Evolutionary conservation across 208 protist species (phyloP).

Genomic region (Leishmania turanica): DNA sequence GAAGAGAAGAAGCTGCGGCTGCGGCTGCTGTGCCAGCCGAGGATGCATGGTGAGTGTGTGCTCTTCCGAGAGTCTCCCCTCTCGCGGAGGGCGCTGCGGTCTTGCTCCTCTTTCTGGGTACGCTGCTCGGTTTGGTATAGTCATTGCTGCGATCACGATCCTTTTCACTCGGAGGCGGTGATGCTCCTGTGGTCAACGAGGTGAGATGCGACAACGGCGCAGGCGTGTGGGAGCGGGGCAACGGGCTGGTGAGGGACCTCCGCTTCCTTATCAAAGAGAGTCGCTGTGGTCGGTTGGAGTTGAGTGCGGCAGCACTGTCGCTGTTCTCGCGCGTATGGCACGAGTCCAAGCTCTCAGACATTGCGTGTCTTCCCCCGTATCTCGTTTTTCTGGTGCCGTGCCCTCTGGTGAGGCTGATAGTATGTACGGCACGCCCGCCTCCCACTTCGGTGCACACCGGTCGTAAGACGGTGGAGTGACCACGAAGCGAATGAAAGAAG

Average conservation of each 20-base stretch:
- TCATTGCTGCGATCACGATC: neutral
- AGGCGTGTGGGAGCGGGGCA: neutral
- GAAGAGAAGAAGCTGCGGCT: neutral
- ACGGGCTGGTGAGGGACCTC: no score
- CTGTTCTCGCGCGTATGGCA: conserved; percentile 5
- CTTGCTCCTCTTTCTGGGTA: no score
- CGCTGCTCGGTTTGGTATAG: neutral
- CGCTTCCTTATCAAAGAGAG: neutral
- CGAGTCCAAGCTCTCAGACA: conserved; percentile 2
- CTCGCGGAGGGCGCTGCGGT: neutral
- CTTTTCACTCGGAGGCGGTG: no score
- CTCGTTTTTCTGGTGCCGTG: neutral
- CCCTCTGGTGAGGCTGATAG: neutral
- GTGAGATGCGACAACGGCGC: neutral
- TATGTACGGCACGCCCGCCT: neutral
- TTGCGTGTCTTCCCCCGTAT: neutral
- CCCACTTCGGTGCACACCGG: neutral
- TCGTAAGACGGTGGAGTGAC: no score
- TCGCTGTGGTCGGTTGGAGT: conserved; percentile 23
- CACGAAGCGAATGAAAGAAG: neutral
- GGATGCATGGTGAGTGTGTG: neutral
- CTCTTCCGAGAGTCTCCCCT: neutral
- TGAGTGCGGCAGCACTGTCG: conserved; percentile 11
- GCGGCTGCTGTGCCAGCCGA: neutral
- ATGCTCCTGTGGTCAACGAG: neutral